Conservation (phyloP, 116 monocot genomes). For the Zostera marina region DNA sequence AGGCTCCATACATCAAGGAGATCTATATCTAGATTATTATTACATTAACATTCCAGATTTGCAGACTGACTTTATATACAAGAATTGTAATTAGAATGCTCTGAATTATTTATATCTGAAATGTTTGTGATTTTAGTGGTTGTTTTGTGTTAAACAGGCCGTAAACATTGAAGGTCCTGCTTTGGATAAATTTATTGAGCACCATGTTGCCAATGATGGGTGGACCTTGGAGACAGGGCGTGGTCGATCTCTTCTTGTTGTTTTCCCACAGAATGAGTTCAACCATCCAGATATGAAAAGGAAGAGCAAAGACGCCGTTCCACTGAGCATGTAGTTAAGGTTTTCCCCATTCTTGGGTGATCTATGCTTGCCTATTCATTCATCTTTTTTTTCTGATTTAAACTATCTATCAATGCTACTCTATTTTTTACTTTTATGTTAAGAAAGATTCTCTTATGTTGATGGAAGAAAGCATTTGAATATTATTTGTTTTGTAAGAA, state of each 20-base stretch:
- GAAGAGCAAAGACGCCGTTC: conserved; percentile 48
- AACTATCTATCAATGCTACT: no score
- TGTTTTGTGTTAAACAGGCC: conserved; percentile 29
- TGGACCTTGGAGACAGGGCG: conserved; percentile 62
- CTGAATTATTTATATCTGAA: not conserved
- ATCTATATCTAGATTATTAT: no score
- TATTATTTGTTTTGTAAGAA: not conserved
- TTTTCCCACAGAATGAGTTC: conserved; percentile 67
- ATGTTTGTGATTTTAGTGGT: not conserved
- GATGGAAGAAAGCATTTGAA: no score
- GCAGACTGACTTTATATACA: no score
- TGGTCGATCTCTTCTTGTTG: conserved; percentile 34
- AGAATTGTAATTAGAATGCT: not conserved
- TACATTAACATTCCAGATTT: no score
- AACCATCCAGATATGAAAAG: conserved; percentile 89
- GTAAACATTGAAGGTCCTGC: conserved; percentile 79
- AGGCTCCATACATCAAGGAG: no score
- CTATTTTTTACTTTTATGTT: no score
- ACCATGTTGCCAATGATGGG: conserved; percentile 67
- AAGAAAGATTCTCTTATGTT: no score
- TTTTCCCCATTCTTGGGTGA: conserved; percentile 68
- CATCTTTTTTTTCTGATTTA: no score
- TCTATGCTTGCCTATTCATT: not conserved
- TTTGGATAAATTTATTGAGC: conserved; percentile 78
- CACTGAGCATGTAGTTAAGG: conserved; percentile 74